Conservation (phyloP, 768 basidiomycete genomes). For the Coprinopsis sp. region DNA sequence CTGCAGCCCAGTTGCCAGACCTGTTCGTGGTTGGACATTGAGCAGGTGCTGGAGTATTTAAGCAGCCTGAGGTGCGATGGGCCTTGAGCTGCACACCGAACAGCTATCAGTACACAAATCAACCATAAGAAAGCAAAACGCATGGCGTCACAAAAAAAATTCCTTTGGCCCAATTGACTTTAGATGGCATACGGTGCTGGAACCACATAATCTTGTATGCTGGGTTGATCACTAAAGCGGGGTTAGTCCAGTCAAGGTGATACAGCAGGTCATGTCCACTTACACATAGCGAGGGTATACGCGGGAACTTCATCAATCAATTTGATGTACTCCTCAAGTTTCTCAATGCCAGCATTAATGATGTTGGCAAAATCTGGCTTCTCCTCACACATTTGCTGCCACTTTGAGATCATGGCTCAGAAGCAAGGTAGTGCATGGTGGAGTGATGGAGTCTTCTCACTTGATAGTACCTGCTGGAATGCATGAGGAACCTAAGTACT, state of each 20-base stretch:
- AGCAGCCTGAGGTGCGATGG: not conserved
- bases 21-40: not conserved
- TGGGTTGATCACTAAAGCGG: constrained; percentile 1
- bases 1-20: too few relatives aligned
- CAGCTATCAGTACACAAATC: not conserved
- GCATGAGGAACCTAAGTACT: constrained; percentile 24
- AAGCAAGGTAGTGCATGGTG: constrained; percentile 24
- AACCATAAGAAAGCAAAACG: not conserved
- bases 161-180: not conserved
- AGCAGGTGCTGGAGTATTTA: not conserved
- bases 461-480: constrained; percentile 28
- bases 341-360: constrained; percentile 25
- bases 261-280: not conserved
- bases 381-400: constrained; percentile 16
- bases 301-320: not conserved
- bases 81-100: not conserved
- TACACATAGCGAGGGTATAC: not conserved
- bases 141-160: not conserved
- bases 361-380: constrained; percentile 9
- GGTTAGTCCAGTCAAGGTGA: not conserved
- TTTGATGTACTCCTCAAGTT: constrained; percentile 19
- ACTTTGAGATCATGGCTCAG: constrained; percentile 19
- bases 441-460: constrained; percentile 25
- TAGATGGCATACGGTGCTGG: not conserved
- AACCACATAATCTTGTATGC: not conserved